Evolutionary conservation across 2,329 filamentous ascomycete genomes (phyloP).

Genomic region (Seiridium unicorne): DNA sequence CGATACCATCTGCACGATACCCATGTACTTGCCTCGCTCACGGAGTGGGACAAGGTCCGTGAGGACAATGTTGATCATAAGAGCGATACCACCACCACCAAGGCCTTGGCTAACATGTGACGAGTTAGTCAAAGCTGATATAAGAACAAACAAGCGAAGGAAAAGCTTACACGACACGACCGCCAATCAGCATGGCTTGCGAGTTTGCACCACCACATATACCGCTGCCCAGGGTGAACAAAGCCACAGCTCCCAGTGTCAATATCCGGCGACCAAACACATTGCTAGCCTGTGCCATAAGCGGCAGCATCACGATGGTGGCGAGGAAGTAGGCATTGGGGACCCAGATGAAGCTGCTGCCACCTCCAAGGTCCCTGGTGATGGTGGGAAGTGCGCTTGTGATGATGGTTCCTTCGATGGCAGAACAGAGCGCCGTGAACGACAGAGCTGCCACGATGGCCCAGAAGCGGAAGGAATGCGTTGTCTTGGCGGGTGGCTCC

Average conservation of each 20-base stretch:
- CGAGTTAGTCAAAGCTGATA: too few species aligned
- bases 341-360: too few species aligned
- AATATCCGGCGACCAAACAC: not conserved
- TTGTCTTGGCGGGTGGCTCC: too few species aligned
- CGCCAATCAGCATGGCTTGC: not conserved
- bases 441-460: too few species aligned
- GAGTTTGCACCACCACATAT: slow-evolving; percentile 5
- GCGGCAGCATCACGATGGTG: too few species aligned
- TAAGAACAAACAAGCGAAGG: too few species aligned
- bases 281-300: not conserved
- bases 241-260: not conserved
- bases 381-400: too few species aligned
- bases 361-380: too few species aligned
- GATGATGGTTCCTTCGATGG: too few species aligned
- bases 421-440: too few species aligned
- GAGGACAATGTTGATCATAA: slow-evolving; percentile 4
- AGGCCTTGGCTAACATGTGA: not conserved
- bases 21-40: slow-evolving; percentile 6
- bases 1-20: not conserved
- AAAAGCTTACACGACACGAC: not conserved
- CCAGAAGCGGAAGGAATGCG: too few species aligned
- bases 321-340: too few species aligned
- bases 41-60: slow-evolving; percentile 6
- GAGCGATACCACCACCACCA: slow-evolving; percentile 3
- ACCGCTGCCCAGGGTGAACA: slow-evolving; percentile 8